Conservation (phyloP, 352 stramenopile genomes). For the Peronospora belbahrii region DNA sequence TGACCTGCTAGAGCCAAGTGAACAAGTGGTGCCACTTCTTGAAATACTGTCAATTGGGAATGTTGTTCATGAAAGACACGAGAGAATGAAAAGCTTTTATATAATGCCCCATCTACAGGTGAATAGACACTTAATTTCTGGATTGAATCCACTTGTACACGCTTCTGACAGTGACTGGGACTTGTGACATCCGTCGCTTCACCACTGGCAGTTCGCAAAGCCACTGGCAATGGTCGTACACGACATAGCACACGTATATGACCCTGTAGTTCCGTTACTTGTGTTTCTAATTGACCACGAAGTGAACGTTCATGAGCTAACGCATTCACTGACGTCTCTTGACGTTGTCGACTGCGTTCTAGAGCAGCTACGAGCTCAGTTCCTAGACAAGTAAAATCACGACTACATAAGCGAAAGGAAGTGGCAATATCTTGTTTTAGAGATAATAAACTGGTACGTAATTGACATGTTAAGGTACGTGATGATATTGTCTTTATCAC, state of each 20-base stretch:
- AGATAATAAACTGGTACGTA: conserved; percentile 26
- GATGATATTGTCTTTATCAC: no score
- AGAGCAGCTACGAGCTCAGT: conserved; percentile 49
- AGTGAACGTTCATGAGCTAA: conserved; percentile 46
- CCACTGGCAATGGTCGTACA: conserved; percentile 37
- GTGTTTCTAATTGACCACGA: conserved; percentile 37
- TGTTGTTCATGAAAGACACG: conserved; percentile 78
- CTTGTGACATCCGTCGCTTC: conserved; percentile 23
- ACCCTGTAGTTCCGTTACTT: conserved; percentile 40
- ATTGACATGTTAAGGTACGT: no score
- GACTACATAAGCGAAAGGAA: conserved; percentile 61
- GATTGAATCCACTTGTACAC: conserved; percentile 24
- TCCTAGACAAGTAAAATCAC: conserved; percentile 64
- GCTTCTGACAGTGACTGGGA: conserved; percentile 14
- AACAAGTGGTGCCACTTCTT: conserved; percentile 88
- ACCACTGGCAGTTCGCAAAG: conserved; percentile 8
- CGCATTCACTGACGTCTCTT: conserved; percentile 28
- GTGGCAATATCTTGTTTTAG: conserved; percentile 60
- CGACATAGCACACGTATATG: conserved; percentile 77
- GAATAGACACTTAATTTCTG: conserved; percentile 36
- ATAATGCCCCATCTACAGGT: conserved; percentile 34
- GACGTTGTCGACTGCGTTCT: conserved; percentile 23
- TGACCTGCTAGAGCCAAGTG: conserved; percentile 84
- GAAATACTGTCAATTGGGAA: conserved; percentile 86
- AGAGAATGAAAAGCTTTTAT: conserved; percentile 82